Evolutionary conservation across 805 yeast genomes (phyloP), one percentile per base, ranked within the genome.

Genomic region (Candida glaebosa): DNA sequence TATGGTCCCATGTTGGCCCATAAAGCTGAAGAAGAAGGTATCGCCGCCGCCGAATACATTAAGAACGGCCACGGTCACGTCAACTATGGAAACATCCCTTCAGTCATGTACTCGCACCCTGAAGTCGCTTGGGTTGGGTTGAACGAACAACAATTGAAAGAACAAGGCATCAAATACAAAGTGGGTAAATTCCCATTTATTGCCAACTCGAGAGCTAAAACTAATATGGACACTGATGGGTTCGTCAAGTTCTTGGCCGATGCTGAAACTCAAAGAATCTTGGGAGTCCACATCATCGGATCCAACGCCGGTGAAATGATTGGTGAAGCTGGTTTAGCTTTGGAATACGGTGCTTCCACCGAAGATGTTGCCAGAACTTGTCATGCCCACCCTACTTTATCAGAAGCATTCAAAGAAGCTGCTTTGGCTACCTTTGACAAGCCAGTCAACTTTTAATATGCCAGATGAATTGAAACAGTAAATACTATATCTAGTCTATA

Each of bases 71-170:
- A 85, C 63, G 99, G 99, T 46, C 99, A 93, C 66, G 98, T 93
- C 54, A 93, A 93, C 82, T 93, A 93, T 72, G 95, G 83, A 56
- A 95, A 87, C 74, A 93, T 93, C 56, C 99, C 99, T 52, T 81
- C 96, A 26, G 99, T 93, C 53, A 93, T 93, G 99, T 93, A 93
- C 78, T 84, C 98, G 38, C 96, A 89, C 72, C 99, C 99, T 50
- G 99, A 93, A 76, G 96, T 93, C 54, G 98, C 98, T 40, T 93
- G 99, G 99, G 96, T 87, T 54, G 99, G 99, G 56, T 87, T 87
- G 71, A 86, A 82, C 60, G 99, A 93, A 74, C 83, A 90, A 74
- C 90, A 90, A 71, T 79, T 90, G 65, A 90, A 91, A 77, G 90
- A 78, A 55, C 88, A 88, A 56, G 96, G 96, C 55, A 81, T 89